Percentiles rank a stretch among this genome's conserved stretches.
phyloP scores from a whole-genome alignment of 306 rosid genomes.

The Hylodesmum podocarpum region DNA sequence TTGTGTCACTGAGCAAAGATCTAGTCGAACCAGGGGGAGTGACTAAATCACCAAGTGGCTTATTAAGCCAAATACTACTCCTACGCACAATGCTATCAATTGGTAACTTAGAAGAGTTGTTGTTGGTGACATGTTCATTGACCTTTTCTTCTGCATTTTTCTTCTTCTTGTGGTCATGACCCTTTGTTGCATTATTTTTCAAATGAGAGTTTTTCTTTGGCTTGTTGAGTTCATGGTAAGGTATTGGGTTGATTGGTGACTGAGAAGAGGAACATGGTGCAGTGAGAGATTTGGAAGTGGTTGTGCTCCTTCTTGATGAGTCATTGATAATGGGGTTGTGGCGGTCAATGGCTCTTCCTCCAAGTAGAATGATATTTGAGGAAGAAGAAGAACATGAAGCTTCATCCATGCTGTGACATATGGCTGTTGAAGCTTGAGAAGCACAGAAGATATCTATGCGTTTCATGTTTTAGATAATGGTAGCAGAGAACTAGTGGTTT shows the following conservation, averaged over 20 bases:
- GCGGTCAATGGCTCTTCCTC: constrained; percentile 85
- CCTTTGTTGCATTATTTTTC: constrained; percentile 28
- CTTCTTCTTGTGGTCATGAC: constrained; percentile 36
- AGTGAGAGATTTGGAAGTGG: constrained; percentile 28
- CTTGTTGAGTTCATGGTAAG: constrained; percentile 36
- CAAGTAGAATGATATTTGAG: constrained; percentile 61
- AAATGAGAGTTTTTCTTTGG: constrained; percentile 42
- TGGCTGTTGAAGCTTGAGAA: constrained; percentile 86
- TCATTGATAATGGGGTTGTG: constrained; percentile 86
- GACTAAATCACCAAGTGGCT: constrained; percentile 42
- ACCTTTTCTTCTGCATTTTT: constrained; percentile 20
- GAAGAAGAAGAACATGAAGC: constrained; percentile 73
- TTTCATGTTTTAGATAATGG: constrained; percentile 58
- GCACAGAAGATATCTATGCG: constrained; percentile 69
- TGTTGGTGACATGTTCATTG: constrained; percentile 16
- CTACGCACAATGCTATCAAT: constrained; percentile 40
- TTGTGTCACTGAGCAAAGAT: constrained; percentile 56
- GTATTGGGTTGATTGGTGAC: constrained; percentile 45
- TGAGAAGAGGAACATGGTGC: constrained; percentile 50
- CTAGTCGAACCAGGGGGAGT: constrained; percentile 75
- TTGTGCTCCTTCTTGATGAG: constrained; percentile 55
- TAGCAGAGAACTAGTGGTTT: constrained; percentile 28
- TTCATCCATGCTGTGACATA: constrained; percentile 78
- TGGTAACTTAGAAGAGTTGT: constrained; percentile 37
- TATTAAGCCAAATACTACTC: constrained; percentile 48